Percentiles rank a stretch among this genome's conserved stretches.
These are phyloP conservation scores for Rubia balearica DNA, from an alignment of 305 asterid genomes.

Conservation along the genomic window DNA sequence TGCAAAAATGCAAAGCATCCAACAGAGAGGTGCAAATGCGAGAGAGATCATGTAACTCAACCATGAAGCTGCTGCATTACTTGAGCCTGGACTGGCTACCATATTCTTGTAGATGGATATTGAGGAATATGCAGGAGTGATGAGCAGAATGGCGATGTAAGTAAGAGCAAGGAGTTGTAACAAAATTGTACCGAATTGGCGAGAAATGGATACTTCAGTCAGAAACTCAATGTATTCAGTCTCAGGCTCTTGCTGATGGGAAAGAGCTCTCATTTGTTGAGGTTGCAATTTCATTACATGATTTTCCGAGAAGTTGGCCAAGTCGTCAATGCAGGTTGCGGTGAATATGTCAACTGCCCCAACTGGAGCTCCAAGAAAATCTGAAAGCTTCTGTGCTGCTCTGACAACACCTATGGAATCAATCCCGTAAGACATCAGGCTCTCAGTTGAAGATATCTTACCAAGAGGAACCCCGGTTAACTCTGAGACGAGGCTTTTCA, in stretches of 20 bases:
- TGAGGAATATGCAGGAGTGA: conserved; percentile 46
- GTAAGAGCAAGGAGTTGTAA: conserved; percentile 46
- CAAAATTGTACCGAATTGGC: conserved; percentile 33
- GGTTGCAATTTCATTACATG: conserved; percentile 45
- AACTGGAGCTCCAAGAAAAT: conserved; percentile 66
- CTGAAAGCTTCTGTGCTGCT: conserved; percentile 79
- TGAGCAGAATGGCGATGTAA: conserved; percentile 42
- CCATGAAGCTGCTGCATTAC: conserved; percentile 30
- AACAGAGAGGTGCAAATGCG: conserved; percentile 49
- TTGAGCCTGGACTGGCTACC: conserved; percentile 21
- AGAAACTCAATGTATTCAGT: conserved; percentile 28
- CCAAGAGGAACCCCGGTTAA: conserved; percentile 43
- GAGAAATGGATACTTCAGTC: conserved; percentile 35
- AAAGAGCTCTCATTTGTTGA: conserved; percentile 20
- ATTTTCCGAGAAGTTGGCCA: conserved; percentile 56
- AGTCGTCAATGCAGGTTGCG: conserved; percentile 62
- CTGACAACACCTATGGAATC: conserved; percentile 81
- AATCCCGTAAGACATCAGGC: conserved; percentile 56
- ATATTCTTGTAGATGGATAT: conserved; percentile 32
- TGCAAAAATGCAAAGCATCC: conserved; percentile 54
- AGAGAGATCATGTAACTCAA: conserved; percentile 36
- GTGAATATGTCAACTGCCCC: conserved; percentile 78
- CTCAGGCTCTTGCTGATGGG: conserved; percentile 28
- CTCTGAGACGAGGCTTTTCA: conserved; percentile 51
- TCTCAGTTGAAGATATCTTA: conserved; percentile 52